Percentiles rank a stretch among this genome's conserved stretches.
Conservation (phyloP, 176 grass and related monocot genomes). For the Elymus sibiricus region DNA sequence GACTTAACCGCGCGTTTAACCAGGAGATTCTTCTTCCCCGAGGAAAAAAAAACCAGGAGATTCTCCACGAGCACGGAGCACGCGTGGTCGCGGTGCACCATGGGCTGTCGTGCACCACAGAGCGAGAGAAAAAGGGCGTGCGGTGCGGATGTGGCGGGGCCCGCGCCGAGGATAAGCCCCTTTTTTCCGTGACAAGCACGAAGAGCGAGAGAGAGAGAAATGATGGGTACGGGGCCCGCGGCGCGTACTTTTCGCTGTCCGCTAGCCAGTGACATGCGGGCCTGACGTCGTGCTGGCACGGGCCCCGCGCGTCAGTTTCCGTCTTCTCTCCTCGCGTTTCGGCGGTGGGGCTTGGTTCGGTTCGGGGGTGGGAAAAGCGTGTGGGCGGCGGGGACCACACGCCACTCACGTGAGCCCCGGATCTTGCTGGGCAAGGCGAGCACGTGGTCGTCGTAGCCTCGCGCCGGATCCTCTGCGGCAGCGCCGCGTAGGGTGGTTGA, state of each 20-base stretch:
- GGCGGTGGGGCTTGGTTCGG: background rate
- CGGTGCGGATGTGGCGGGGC: slow-evolving; percentile 29
- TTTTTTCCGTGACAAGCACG: background rate
- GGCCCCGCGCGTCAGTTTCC: background rate
- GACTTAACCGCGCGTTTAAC: too few relatives aligned
- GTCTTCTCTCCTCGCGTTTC: background rate
- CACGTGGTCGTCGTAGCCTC: slow-evolving; percentile 36
- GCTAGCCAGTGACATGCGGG: slow-evolving; percentile 12
- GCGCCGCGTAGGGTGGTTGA: too few relatives aligned
- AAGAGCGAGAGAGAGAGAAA: background rate
- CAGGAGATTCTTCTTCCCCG: too few relatives aligned
- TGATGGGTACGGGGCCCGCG: background rate
- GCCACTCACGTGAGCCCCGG: slow-evolving; percentile 50
- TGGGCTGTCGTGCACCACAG: slow-evolving; percentile 32
- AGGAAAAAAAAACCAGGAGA: too few relatives aligned
- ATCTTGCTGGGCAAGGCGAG: slow-evolving; percentile 21
- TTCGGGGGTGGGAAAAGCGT: slow-evolving; percentile 40
- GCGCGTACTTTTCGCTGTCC: slow-evolving; percentile 26
- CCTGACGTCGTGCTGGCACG: background rate
- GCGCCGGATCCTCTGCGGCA: slow-evolving; percentile 25
- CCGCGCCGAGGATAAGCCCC: slow-evolving; percentile 30
- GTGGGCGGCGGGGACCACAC: slow-evolving; percentile 28
- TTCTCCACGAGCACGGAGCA: background rate
- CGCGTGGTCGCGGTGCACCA: slow-evolving; percentile 39
- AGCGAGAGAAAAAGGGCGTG: background rate